Base-by-base conservation (phyloP, 805 yeast genomes). In the Spathaspora boniae region DNA sequence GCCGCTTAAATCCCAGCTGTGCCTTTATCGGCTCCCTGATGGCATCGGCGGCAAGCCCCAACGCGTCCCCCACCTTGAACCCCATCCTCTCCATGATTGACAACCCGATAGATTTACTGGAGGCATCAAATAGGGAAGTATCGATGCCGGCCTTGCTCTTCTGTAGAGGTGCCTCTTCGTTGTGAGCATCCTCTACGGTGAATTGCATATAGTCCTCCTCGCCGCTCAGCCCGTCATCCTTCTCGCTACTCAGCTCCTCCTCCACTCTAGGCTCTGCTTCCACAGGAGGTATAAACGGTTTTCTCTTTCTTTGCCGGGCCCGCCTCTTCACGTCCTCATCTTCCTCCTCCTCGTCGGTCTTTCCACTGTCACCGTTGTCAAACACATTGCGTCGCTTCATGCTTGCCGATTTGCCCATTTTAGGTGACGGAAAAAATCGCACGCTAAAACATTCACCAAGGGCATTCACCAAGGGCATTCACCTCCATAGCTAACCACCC, bases 61-160 rank as follows among this genome's bases (percentile, higher is more conserved):
- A 51, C 0, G 65, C 46, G 17, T 65, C 60, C 14, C 80, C 82
- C 3, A 66, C 48, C 36, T 58, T 64, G 47, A 65, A 78, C 1
- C 83, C 84, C 83, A 78, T 78, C 44, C 63, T 71, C 44, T 63
- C 59, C 83, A 78, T 76, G 42, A 78, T 75, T 5, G 62, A 45
- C 16, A 74, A 56, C 0, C 78, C 80, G 32, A 65, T 58, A 0
- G 75, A 70, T 31, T 60, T 55, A 25, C 18, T 29, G 3, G 22
- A 25, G 9, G 14, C 19, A 9, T 34, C 23, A 29, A 34, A 34
- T 9, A 34, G 21, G 2, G 38, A 34, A 4, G 32, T 25, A 45
- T 38, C 18, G 41, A 30, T 9, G 48, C n/a, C 15, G 25, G 8
- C 35, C 16, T 21, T 34, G 15, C 18, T 26, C 33, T 15, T 7